Evolutionary conservation across 495 filamentous ascomycete genomes (phyloP), one percentile per base, ranked within the genome.

Genomic region (Darksidea phi): DNA sequence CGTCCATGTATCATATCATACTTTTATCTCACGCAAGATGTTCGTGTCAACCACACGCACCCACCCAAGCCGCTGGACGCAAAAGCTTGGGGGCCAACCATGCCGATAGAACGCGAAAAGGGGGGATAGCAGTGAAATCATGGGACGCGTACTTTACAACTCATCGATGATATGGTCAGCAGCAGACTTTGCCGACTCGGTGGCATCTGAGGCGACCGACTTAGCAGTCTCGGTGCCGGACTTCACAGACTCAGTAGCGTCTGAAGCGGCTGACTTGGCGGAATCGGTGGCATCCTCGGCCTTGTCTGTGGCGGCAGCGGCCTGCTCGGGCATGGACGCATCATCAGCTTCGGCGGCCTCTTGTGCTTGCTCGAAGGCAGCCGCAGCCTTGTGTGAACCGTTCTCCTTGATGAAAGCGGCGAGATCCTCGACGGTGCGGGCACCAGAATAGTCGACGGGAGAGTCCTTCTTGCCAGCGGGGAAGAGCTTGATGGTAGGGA

Each of bases 401-500:
- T 96, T 95, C 77, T 95, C 89, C 78, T 88, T 86, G 73, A 99
- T 83, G 79, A 99, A 99, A 67, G 86, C 82, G 69, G 90, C 90
- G 46, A 99, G 85, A 68, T 97, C 94, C 76, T 99, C 93, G 53
- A 96, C 81, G 47, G 90, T 95, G 71, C 94, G 90, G 43, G 88
- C 83, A 63, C 94, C 94, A 51, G 80, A 79, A 82, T 97, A 99
- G 67, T 88, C 89, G 67, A 97, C 78, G 18, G 94, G 88, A 62
- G 85, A 76, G 67, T 81, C 80, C 84, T 99, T 99, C 73, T 82
- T 78, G 61, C 91, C 92, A 56, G 95, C 94, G 58, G 90, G 85
- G 86, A 85, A 99, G 37, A 99, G 83, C 84, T 97, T 99, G 84
- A 99, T 97, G 72, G 94, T 99, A 26, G 94, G 94, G 89, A 99